Evolutionary conservation across 768 basidiomycete genomes (phyloP).

Genomic region (Kwoniella bestiolae): DNA sequence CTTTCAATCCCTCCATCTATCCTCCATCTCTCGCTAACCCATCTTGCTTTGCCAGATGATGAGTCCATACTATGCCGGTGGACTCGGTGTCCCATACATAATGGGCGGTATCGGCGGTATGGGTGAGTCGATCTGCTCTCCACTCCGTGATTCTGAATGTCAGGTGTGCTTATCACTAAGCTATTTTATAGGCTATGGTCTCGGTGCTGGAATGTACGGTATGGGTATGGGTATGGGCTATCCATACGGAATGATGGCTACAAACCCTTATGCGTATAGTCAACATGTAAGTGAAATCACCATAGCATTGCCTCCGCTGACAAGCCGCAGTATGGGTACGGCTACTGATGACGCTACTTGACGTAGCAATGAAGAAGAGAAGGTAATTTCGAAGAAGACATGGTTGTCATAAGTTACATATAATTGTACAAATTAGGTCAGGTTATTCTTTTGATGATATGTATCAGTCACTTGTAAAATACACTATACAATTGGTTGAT

Average conservation of each 20-base stretch:
- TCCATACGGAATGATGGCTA: constrained; percentile 41
- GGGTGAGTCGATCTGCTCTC: constrained; percentile 26
- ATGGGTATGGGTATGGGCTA: constrained; percentile 43
- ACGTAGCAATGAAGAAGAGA: not conserved
- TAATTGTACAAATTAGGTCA: constrained; percentile 7
- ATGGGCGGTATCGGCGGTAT: constrained; percentile 44
- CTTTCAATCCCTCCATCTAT: not conserved
- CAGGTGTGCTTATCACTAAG: too few relatives aligned
- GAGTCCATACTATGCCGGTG: constrained; percentile 51
- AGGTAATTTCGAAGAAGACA: not conserved
- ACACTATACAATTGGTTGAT: not conserved
- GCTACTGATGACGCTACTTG: constrained; percentile 11
- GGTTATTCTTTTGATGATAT: constrained; percentile 1
- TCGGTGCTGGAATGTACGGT: constrained; percentile 41
- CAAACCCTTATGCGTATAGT: constrained; percentile 40
- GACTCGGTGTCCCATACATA: constrained; percentile 49
- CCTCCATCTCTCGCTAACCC: too few relatives aligned
- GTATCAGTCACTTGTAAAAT: not conserved
- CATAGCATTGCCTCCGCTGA: not conserved
- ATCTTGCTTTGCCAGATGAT: too few relatives aligned
- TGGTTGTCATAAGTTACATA: constrained; percentile 13
- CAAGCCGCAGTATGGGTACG: constrained; percentile 21
- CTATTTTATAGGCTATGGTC: constrained; percentile 36
- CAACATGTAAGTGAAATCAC: not conserved
- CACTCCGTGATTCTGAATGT: not conserved